Evolutionary conservation across 1,139 yeast genomes (phyloP).

Genomic region (Pneumocystis sp.): DNA sequence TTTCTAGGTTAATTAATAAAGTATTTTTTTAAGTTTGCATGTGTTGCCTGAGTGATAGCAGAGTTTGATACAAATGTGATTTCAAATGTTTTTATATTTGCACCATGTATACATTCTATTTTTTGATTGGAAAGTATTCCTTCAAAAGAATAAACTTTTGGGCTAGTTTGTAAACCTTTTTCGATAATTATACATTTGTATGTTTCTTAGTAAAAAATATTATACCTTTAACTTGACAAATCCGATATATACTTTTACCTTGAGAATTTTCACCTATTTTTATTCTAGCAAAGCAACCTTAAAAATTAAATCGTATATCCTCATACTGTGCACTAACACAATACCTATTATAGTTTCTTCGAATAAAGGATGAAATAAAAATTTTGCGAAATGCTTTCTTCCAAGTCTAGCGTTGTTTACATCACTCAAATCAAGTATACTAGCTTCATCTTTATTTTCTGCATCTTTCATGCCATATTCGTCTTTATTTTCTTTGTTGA

Average conservation of each 20-base stretch:
- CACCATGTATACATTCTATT: conserved; percentile 44
- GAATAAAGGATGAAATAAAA: conserved; percentile 71
- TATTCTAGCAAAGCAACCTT: conserved; percentile 54
- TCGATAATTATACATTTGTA: conserved; percentile 25
- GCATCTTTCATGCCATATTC: conserved; percentile 15
- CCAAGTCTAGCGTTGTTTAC: conserved; percentile 62
- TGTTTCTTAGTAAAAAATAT: conserved; percentile 38
- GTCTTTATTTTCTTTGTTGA: conserved; percentile 12
- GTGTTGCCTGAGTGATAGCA: conserved; percentile 2
- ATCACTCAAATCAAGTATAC: conserved; percentile 36
- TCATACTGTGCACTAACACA: background rate
- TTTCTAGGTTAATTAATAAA: conserved; percentile 22
- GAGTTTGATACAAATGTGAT: conserved; percentile 32
- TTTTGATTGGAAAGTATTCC: conserved; percentile 9
- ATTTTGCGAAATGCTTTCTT: conserved; percentile 57
- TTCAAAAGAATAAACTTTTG: conserved; percentile 8
- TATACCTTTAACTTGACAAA: conserved; percentile 64
- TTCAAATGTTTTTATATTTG: conserved; percentile 55
- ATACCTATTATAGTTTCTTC: conserved; percentile 31
- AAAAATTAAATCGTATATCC: conserved; percentile 17
- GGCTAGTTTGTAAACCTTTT: conserved; percentile 6
- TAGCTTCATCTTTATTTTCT: conserved; percentile 22
- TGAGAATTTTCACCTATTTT: conserved; percentile 59
- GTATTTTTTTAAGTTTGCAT: background rate
- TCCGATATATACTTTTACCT: conserved; percentile 53